Evolutionary conservation across 176 grass and related monocot genomes (phyloP).

Genomic region (Carex littledalei): DNA sequence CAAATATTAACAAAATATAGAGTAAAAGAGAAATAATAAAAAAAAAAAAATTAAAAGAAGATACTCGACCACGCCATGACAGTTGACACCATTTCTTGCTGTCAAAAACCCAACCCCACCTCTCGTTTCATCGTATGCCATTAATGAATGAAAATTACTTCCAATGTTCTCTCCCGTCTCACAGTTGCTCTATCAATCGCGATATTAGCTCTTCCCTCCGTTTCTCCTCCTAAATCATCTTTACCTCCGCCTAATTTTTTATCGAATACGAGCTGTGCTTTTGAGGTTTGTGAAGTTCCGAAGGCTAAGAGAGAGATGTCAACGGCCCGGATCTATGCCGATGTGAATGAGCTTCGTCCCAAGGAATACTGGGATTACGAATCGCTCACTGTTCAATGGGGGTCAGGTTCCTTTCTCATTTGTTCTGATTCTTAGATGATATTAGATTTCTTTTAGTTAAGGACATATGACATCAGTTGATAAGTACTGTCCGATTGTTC

Average conservation of each 20-base stretch:
- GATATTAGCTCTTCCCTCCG: not conserved
- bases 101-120: conserved; percentile 6
- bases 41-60: not conserved
- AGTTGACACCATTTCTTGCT: not conserved
- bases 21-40: not conserved
- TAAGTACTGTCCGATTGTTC: not conserved
- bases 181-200: not conserved
- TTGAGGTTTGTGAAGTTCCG: not conserved
- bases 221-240: not conserved
- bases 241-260: not conserved
- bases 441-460: not conserved
- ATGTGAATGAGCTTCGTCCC: conserved; percentile 71
- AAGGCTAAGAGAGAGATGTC: conserved; percentile 41
- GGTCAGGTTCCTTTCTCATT: conserved; percentile 34
- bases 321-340: conserved; percentile 64
- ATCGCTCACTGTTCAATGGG: conserved; percentile 75
- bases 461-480: not conserved
- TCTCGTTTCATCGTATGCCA: not conserved
- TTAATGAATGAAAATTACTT: conserved; percentile 11
- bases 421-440: not conserved
- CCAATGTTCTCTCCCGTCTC: not conserved
- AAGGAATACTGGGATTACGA: conserved; percentile 98
- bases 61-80: no score
- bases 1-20: not conserved
- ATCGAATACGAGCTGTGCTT: not conserved